phyloP scores from a whole-genome alignment of 148 eudicot species.

The Dianthus caryophyllus region DNA sequence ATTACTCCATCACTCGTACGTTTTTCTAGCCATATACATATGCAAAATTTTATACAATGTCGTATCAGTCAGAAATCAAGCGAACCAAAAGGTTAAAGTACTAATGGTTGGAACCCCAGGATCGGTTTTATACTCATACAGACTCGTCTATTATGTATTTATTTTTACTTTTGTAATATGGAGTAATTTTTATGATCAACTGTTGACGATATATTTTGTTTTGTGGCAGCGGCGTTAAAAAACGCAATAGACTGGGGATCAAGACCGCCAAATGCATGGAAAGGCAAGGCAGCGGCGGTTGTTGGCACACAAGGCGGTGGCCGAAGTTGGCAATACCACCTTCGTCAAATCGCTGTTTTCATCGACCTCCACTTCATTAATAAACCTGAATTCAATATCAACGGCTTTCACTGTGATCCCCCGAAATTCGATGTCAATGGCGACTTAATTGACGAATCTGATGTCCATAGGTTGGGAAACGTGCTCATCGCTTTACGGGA shows the following conservation, averaged over 20 bases:
- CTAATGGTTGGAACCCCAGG: no score
- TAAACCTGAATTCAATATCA: slow-evolving; percentile 75
- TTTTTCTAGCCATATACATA: no score
- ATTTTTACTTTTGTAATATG: no score
- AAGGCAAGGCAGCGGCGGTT: slow-evolving; percentile 69
- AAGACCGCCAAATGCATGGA: slow-evolving; percentile 74
- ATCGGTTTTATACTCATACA: no score
- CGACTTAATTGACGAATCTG: slow-evolving; percentile 53
- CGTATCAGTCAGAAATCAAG: no score
- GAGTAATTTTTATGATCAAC: no score
- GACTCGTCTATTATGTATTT: no score
- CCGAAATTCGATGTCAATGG: slow-evolving; percentile 59
- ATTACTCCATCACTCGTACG: slow-evolving; percentile 75
- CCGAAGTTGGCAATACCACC: slow-evolving; percentile 62
- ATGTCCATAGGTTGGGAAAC: slow-evolving; percentile 40
- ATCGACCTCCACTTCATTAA: slow-evolving; percentile 84
- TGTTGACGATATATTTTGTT: neutral
- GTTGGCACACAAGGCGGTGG: slow-evolving; percentile 61
- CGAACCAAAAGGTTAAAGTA: no score
- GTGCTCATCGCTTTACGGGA: slow-evolving; percentile 50
- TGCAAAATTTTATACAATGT: no score
- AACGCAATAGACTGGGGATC: slow-evolving; percentile 94
- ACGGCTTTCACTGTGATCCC: slow-evolving; percentile 42
- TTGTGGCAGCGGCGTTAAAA: slow-evolving; percentile 48
- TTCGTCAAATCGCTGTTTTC: slow-evolving; percentile 76